Base-by-base conservation (phyloP, 2,329 filamentous ascomycete genomes). In the Aspergillus sp. region DNA sequence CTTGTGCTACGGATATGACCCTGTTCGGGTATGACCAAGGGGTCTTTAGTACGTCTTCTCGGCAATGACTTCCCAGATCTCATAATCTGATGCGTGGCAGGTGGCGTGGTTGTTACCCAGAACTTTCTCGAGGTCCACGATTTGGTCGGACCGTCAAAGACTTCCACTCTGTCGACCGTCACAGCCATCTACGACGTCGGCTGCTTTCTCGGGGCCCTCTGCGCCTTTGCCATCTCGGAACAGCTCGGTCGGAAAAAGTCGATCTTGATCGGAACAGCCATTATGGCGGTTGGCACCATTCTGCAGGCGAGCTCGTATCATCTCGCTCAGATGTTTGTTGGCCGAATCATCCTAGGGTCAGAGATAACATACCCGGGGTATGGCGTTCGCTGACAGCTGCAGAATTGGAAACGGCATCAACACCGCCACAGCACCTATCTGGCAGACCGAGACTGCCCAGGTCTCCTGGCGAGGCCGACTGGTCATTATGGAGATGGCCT, bases 381-480 rank as follows among this genome's bases (percentile, higher is more conserved):
- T 12, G 6, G 21, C 19, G 13, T n/a, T 5, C 10, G 23, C 19
- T 25, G 23, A 48, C 23, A 28, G 5, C 4, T 13, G 32, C 28
- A 49, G 55, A 4, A 51, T 59, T 5, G 60, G 60, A 5, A 65
- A 65, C 19, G 81, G 81, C 10, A 74, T 83, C 51, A 83, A 83
- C 62, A 83, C 81, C 1, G 74, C 79, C 0, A 81, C 79, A 2
- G 80, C 79, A 13, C 80, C 78, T 6, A 76, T 82, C 4, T 84
- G 81, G 80, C 81, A 76, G 67, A 78, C 79, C 7, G 81, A 84
- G 63, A 83, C 80, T 0, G 80, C 78, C 1, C 79, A 79, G 61
- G 73, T 76, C n/a, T 70, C 72, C 9, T 61, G 60, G 55, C 53
- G 65, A 56, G 65, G 65, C 0, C 67, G 68, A 47, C 52, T 65